Evolutionary conservation across 129 eudicot species (phyloP).

Genomic region (Kitagawia praeruptora): DNA sequence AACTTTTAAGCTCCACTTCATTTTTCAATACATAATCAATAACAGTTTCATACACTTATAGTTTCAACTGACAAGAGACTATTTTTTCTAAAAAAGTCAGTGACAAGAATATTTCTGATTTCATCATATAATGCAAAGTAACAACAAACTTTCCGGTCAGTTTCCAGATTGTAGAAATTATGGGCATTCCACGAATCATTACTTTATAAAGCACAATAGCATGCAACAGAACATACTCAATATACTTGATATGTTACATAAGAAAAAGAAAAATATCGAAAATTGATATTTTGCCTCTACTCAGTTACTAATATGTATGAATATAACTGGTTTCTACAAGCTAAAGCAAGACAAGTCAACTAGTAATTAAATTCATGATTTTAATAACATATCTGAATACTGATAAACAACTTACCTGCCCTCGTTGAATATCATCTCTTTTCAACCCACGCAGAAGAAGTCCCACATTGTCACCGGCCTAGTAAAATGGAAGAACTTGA

Average conservation of each 20-base stretch:
- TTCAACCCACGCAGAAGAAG: conserved; percentile 91
- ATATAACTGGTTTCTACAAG: not conserved
- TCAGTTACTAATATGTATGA: not conserved
- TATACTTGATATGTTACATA: not conserved
- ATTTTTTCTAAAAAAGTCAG: not conserved
- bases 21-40: not conserved
- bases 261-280: not conserved
- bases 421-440: conserved; percentile 77
- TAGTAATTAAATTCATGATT: not conserved
- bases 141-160: not conserved
- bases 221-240: not conserved
- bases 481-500: conserved; percentile 8
- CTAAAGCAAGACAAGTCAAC: not conserved
- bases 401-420: conserved; percentile 48
- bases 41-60: not conserved
- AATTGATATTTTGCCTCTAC: not conserved
- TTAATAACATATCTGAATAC: not conserved
- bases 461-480: conserved; percentile 99
- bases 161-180: not conserved
- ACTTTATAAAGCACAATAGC: too few relatives aligned
- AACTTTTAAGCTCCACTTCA: not conserved
- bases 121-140: not conserved
- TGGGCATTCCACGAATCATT: not conserved
- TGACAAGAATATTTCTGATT: not conserved
- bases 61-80: not conserved